These are phyloP conservation scores for Penicillium brasilianum DNA, from an alignment of 2,329 filamentous ascomycete species.

Conservation along the genomic window DNA sequence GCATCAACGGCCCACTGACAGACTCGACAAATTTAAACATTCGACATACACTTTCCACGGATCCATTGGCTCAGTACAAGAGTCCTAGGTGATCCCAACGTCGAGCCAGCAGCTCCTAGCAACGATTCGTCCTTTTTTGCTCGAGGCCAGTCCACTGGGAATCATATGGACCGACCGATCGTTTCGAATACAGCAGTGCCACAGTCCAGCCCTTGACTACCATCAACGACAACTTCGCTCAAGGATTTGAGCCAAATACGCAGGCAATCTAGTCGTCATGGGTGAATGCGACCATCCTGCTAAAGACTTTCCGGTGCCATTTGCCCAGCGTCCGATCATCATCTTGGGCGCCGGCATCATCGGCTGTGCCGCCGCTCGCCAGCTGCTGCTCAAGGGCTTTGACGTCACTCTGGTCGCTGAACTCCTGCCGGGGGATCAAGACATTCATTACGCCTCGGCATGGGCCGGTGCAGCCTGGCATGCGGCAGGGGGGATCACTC, in stretches of 20 bases:
- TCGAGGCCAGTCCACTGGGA: background rate
- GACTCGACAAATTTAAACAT: background rate
- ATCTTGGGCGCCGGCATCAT: constrained; percentile 49
- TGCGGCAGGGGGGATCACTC: constrained; percentile 42
- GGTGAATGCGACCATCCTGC: constrained; percentile 21
- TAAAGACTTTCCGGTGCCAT: constrained; percentile 36
- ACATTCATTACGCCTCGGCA: constrained; percentile 45
- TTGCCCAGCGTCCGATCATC: constrained; percentile 42
- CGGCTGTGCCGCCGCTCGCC: constrained; percentile 44
- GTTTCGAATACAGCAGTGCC: background rate
- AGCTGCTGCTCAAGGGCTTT: constrained; percentile 44
- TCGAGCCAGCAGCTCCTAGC: background rate
- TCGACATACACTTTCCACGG: background rate
- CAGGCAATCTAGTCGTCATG: constrained; percentile 16
- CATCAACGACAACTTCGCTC: no score
- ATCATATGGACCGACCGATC: no score
- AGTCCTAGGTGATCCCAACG: background rate
- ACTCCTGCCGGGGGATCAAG: constrained; percentile 44
- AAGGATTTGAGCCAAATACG: no score
- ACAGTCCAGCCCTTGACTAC: background rate
- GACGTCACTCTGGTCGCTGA: constrained; percentile 43
- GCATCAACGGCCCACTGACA: background rate
- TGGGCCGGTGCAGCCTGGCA: constrained; percentile 50
- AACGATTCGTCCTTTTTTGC: background rate
- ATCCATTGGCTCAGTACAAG: background rate